Conservation (phyloP, 495 filamentous ascomycete species). For the Neurospora cerealis region DNA sequence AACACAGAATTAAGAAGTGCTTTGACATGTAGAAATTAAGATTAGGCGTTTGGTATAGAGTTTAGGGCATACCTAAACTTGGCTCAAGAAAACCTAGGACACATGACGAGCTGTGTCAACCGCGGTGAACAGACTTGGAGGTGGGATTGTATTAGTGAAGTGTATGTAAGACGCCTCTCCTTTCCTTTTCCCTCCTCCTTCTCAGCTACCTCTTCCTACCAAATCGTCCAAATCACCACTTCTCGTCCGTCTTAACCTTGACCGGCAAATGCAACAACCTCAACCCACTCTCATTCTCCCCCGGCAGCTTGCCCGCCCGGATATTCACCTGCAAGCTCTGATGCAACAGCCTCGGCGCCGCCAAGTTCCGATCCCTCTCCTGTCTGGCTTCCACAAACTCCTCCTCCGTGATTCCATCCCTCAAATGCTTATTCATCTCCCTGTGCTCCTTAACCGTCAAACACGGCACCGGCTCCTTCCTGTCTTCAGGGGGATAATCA, state of each 20-base stretch:
- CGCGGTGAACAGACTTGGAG: neutral
- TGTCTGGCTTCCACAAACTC: constrained; percentile 40
- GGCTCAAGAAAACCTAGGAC: neutral
- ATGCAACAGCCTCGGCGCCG: constrained; percentile 43
- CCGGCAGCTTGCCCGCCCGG: constrained; percentile 40
- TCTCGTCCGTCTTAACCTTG: constrained; percentile 13
- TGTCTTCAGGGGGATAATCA: constrained; percentile 33
- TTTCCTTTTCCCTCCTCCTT: neutral
- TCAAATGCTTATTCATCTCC: constrained; percentile 42
- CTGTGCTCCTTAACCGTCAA: constrained; percentile 42
- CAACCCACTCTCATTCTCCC: constrained; percentile 20
- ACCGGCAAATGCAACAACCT: constrained; percentile 36
- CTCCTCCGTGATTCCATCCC: constrained; percentile 26
- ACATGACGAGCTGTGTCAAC: neutral
- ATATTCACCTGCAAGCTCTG: constrained; percentile 51
- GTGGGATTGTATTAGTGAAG: neutral
- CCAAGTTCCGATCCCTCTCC: constrained; percentile 37
- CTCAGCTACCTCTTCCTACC: neutral
- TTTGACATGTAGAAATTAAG: neutral
- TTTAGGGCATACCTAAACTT: neutral
- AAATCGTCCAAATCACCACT: neutral
- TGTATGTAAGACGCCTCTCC: neutral
- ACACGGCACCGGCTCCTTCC: constrained; percentile 25
- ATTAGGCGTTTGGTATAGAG: neutral
- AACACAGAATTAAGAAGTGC: accelerated